phyloP scores from a whole-genome alignment of 2,329 filamentous ascomycete genomes.

The Penicillium sp. region DNA sequence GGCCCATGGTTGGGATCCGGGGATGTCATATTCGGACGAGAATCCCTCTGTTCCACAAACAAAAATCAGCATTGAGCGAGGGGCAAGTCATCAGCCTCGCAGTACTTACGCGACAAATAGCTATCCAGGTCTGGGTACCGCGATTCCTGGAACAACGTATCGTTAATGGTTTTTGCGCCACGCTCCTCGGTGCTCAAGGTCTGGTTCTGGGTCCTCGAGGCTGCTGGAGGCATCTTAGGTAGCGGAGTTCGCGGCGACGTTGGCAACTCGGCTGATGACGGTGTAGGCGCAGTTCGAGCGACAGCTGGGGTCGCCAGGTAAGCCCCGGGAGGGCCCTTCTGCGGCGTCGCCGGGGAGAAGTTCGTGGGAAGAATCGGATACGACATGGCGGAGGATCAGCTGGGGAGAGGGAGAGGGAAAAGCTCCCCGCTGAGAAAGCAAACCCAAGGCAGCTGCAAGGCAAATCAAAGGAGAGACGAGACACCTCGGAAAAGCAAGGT shows the following conservation, averaged over 20 bases:
- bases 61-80: not conserved
- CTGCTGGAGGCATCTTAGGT: slow-evolving; percentile 36
- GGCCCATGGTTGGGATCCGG: slow-evolving; percentile 66
- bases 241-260: slow-evolving; percentile 30
- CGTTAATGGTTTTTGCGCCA: slow-evolving; percentile 79
- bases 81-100: slow-evolving; percentile 1
- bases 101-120: slow-evolving; percentile 70
- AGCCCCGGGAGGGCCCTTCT: slow-evolving; percentile 42
- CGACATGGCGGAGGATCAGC: slow-evolving; percentile 38
- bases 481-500: not conserved
- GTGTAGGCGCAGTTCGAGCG: slow-evolving; percentile 31
- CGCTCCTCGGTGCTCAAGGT: slow-evolving; percentile 69
- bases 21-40: slow-evolving; percentile 87
- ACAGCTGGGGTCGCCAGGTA: slow-evolving; percentile 43
- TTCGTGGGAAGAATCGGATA: slow-evolving; percentile 37
- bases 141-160: slow-evolving; percentile 70
- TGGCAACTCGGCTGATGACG: slow-evolving; percentile 3
- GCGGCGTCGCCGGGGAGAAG: slow-evolving; percentile 34
- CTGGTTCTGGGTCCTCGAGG: slow-evolving; percentile 48
- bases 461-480: not conserved
- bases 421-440: slow-evolving; percentile 13
- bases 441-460: slow-evolving; percentile 7
- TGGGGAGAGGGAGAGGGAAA: slow-evolving; percentile 18
- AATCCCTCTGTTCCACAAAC: slow-evolving; percentile 63
- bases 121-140: slow-evolving; percentile 85